Conservation (phyloP, 2,329 filamentous ascomycete species). For the Fusarium domesticum region DNA sequence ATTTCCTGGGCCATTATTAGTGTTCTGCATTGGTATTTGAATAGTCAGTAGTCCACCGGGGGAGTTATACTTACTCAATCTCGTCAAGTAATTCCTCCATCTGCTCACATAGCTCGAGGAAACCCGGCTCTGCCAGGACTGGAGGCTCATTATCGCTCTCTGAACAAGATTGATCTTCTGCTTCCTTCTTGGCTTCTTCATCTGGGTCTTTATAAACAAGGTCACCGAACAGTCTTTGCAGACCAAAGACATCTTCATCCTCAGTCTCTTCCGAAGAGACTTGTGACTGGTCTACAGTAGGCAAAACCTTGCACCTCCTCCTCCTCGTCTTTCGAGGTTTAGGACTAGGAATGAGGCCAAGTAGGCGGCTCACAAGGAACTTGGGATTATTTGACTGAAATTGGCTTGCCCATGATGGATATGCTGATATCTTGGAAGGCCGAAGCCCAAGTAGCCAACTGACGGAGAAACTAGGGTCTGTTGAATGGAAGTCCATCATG, state of each 20-base stretch:
- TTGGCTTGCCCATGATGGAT: conserved; percentile 25
- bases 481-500: conserved; percentile 28
- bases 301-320: conserved; percentile 19
- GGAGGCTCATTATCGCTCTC: conserved; percentile 21
- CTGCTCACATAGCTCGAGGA: conserved; percentile 26
- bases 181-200: conserved; percentile 22
- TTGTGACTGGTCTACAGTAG: conserved; percentile 9
- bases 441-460: conserved; percentile 31
- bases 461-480: conserved; percentile 29
- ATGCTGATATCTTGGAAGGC: conserved; percentile 21
- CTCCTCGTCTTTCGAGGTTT: conserved; percentile 21
- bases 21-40: not conserved
- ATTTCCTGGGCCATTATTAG: conserved; percentile 7
- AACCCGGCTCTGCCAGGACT: conserved; percentile 26
- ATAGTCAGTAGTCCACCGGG: not conserved
- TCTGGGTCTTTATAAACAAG: conserved; percentile 19
- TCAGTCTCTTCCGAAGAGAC: conserved; percentile 10
- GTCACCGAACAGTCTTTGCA: conserved; percentile 26
- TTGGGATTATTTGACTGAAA: conserved; percentile 28
- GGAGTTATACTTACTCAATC: conserved; percentile 26
- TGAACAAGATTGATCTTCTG: conserved; percentile 12
- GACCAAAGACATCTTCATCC: conserved; percentile 15
- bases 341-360: conserved; percentile 27
- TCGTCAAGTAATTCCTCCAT: conserved; percentile 32
- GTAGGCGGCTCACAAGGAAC: conserved; percentile 31